Evolutionary conservation across 169 alveolate species (phyloP), one percentile per base, ranked within the genome.

Genomic region (Eimeria tenella): DNA sequence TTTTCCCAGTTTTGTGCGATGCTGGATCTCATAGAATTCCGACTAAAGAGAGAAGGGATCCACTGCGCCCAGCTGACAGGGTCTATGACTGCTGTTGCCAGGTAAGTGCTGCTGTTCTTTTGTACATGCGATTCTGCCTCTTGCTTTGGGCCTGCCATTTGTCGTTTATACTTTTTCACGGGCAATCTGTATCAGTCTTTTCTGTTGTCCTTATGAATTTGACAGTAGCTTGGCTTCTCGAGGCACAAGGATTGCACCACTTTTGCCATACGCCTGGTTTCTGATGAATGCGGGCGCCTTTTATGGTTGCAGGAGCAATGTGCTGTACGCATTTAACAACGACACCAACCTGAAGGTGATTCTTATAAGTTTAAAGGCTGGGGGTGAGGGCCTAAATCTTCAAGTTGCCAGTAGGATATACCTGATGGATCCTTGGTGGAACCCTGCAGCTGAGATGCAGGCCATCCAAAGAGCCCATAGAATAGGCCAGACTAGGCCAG

Each of bases 351-450:
- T 97, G 58, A 95, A 97, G 86, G 98, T 97, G 21, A 95, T 99
- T 86, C 95, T 98, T 55, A 97, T 98, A 90, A 97, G 99, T 84
- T 97, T 98, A 75, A 98, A 98, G 92, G 99, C 99, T 0, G 99
- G 99, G 4, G 99, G 99, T 7, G 98, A 98, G 94, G 99, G 99
- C n/a, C 98, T 99, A 93, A 99, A 99, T 96, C 96, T 99, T 86
- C 99, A 98, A 31, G 99, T 97, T 25, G 99, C 99, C 23, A 99
- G 99, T 96, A 95, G 99, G 71, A 99, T 99, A 52, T 97, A 98
- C 93, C 96, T 99, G 82, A 98, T 98, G 96, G 99, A 99, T 95
- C 99, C 99, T 68, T 99, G 99, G 99, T 99, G 99, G 99, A 99
- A 99, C 96, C 99, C 99, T 17, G 99, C 99, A 1, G 98, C 99